A percentile compares a stretch with the other conserved stretches of the same genome.
Evolutionary conservation across 148 eudicot species (phyloP).

Genomic region (Gaultheria prostrata): DNA sequence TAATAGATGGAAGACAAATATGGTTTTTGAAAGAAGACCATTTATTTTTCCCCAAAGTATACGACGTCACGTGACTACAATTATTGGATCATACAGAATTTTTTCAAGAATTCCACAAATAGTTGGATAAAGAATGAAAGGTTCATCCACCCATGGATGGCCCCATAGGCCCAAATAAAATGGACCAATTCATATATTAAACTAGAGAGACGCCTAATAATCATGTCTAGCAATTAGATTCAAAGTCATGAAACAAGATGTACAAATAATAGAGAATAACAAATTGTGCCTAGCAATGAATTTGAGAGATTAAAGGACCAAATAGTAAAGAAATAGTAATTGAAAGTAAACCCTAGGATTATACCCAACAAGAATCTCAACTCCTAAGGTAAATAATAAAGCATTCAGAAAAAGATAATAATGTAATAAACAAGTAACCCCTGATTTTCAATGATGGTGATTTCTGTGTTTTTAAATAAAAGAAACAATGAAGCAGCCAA

Average conservation of each 20-base stretch:
- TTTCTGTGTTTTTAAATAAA: background rate
- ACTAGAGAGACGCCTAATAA: background rate
- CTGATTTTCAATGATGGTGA: background rate
- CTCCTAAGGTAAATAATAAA: background rate
- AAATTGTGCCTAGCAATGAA: background rate
- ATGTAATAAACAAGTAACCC: background rate
- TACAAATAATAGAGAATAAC: background rate
- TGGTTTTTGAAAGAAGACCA: no score
- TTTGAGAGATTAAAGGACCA: background rate
- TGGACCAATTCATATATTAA: no score
- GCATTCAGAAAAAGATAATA: background rate
- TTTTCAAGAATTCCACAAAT: no score
- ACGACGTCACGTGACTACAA: no score
- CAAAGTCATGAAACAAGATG: background rate
- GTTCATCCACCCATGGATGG: no score
- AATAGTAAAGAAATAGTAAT: background rate
- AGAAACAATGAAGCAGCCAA: background rate
- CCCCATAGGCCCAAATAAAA: no score
- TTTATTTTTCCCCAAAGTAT: no score
- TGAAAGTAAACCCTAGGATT: background rate
- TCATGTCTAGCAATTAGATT: background rate
- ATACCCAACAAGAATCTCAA: background rate
- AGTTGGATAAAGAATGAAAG: no score
- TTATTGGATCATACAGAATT: no score
- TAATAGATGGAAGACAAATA: no score